Conservation (phyloP, 176 grass and related monocot genomes). For the Puya raimondii region DNA sequence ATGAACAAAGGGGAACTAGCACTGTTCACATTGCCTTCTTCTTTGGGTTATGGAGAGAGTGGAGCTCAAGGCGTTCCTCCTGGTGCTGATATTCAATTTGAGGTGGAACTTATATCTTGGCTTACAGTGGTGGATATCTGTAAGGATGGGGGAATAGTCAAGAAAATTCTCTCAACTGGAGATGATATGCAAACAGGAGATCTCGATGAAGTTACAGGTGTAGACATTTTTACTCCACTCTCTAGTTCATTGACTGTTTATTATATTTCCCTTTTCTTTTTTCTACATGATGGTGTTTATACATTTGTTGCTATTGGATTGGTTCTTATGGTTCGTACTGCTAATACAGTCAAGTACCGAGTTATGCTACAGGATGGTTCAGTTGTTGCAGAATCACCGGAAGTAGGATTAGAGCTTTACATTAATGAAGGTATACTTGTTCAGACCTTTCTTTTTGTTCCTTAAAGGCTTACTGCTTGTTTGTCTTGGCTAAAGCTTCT, state of each 20-base stretch:
- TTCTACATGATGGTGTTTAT: background rate
- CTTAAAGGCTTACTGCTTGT: no score
- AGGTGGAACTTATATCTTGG: constrained; percentile 36
- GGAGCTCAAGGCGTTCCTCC: constrained; percentile 15
- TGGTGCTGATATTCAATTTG: constrained; percentile 32
- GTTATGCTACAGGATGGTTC: constrained; percentile 27
- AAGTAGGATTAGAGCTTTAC: constrained; percentile 30
- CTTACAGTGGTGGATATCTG: constrained; percentile 31
- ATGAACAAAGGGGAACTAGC: constrained; percentile 35
- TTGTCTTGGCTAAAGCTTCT: no score
- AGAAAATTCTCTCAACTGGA: constrained; percentile 29
- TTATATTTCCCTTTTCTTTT: background rate
- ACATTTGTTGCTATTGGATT: background rate
- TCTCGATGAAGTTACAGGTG: constrained; percentile 35
- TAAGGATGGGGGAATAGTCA: constrained; percentile 27
- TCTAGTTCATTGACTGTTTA: background rate
- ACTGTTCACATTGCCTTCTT: constrained; percentile 19
- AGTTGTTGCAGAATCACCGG: constrained; percentile 27
- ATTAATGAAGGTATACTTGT: constrained; percentile 22
- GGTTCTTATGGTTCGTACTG: background rate
- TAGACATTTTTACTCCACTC: background rate
- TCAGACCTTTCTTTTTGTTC: no score
- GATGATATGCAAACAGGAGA: constrained; percentile 24
- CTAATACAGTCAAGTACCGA: constrained; percentile 29
- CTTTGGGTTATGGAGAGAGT: constrained; percentile 14